A percentile compares a stretch with the other conserved stretches of the same genome.
Conservation (phyloP, 345 rosid species). For the Eucalyptus pumila region DNA sequence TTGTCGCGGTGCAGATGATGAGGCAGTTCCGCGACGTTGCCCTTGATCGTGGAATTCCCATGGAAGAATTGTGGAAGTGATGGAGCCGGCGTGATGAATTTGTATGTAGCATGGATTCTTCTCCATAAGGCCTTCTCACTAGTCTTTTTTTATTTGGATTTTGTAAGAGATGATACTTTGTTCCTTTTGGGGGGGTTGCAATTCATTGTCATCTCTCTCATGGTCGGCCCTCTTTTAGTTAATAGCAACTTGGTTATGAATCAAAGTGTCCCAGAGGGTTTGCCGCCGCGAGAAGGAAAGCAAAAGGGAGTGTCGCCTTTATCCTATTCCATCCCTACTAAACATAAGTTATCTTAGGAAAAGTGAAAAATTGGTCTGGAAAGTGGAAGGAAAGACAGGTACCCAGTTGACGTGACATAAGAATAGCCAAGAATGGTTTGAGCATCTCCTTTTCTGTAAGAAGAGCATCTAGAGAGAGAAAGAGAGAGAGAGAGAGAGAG, state of each 20-base stretch:
- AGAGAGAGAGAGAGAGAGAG: neutral
- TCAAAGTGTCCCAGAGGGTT: neutral
- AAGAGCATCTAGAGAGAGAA: neutral
- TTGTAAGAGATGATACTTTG: neutral
- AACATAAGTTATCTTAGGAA: neutral
- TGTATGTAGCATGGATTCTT: neutral
- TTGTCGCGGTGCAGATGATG: constrained; percentile 75
- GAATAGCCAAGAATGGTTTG: neutral
- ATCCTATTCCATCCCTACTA: neutral
- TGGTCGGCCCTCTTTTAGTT: neutral
- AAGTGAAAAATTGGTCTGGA: neutral
- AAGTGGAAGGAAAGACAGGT: neutral
- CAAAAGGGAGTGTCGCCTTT: neutral
- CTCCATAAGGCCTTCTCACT: neutral
- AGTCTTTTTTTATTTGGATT: neutral
- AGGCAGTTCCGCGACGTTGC: constrained; percentile 80
- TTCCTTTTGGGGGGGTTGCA: neutral
- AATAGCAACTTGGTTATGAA: neutral
- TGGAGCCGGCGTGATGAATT: neutral
- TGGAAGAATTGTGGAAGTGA: constrained; percentile 90
- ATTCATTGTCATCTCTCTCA: neutral
- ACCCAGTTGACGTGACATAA: neutral
- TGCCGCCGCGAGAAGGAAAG: neutral
- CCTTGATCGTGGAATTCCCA: constrained; percentile 77
- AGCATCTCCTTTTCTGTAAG: neutral